Evolutionary conservation across 805 yeast genomes (phyloP).

Genomic region (Kregervanrija delftensis): DNA sequence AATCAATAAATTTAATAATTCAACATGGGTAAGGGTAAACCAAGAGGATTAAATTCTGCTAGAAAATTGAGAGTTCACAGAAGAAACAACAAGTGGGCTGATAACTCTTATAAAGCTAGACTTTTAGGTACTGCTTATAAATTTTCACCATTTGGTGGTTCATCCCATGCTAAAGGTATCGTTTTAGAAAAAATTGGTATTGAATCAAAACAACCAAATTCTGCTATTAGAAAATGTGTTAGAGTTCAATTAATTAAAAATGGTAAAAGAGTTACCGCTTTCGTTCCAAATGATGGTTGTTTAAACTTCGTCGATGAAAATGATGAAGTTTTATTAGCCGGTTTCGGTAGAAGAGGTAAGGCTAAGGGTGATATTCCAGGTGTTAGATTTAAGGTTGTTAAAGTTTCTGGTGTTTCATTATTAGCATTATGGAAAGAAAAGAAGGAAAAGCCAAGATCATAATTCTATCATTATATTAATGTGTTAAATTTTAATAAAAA

Average conservation of each 20-base stretch:
- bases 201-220: constrained; percentile 99
- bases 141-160: constrained; percentile 99
- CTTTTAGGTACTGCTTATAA: constrained; percentile 99
- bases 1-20: constrained; percentile 5
- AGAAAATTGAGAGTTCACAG: constrained; percentile 99
- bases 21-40: constrained; percentile 99
- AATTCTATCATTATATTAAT: constrained; percentile 25
- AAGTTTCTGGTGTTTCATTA: constrained; percentile 99
- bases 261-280: constrained; percentile 99
- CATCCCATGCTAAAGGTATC: constrained; percentile 99
- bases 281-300: constrained; percentile 99
- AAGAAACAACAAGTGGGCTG: constrained; percentile 99
- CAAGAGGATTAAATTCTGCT: constrained; percentile 99
- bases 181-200: constrained; percentile 99
- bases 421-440: constrained; percentile 99
- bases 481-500: background rate
- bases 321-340: constrained; percentile 99
- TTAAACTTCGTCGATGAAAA: constrained; percentile 99
- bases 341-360: constrained; percentile 99
- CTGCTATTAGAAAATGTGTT: constrained; percentile 99
- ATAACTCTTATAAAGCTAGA: constrained; percentile 96
- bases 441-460: constrained; percentile 99
- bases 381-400: constrained; percentile 99
- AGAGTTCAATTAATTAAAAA: constrained; percentile 99
- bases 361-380: constrained; percentile 99